phyloP scores from a whole-genome alignment of 257 asterid species.

The Linaria vulgaris region DNA sequence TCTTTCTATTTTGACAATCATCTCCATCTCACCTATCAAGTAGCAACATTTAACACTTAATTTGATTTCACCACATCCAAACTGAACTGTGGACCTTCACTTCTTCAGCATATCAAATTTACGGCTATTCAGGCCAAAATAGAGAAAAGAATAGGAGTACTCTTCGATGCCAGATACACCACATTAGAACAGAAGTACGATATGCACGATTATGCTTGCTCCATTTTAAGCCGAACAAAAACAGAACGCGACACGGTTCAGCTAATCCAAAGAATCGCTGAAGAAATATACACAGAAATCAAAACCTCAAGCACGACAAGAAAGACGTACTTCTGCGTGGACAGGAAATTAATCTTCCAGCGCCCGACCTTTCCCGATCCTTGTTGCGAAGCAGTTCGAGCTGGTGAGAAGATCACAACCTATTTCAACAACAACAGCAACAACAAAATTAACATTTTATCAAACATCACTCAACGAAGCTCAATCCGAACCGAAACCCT shows the following conservation, averaged over 20 bases:
- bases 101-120: too few relatives aligned
- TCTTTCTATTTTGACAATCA: too few relatives aligned
- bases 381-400: conserved; percentile 94
- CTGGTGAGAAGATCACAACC: conserved; percentile 92
- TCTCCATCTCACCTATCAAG: too few relatives aligned
- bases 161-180: background rate
- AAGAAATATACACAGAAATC: background rate
- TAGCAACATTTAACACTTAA: too few relatives aligned
- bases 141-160: too few relatives aligned
- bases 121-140: too few relatives aligned
- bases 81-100: too few relatives aligned
- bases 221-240: conserved; percentile 12
- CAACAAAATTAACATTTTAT: background rate
- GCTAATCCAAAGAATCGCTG: background rate
- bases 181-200: background rate
- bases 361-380: conserved; percentile 96
- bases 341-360: conserved; percentile 93
- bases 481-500: conserved; percentile 2
- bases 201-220: conserved; percentile 5
- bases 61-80: too few relatives aligned
- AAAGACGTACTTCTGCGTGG: conserved; percentile 79
- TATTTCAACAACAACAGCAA: conserved; percentile 23
- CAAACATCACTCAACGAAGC: conserved; percentile 7
- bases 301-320: conserved; percentile 24
- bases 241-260: conserved; percentile 11